Evolutionary conservation across 1,284 basidiomycete genomes (phyloP), one percentile per base, ranked within the genome.

Genomic region (Moesziomyces aphidis): DNA sequence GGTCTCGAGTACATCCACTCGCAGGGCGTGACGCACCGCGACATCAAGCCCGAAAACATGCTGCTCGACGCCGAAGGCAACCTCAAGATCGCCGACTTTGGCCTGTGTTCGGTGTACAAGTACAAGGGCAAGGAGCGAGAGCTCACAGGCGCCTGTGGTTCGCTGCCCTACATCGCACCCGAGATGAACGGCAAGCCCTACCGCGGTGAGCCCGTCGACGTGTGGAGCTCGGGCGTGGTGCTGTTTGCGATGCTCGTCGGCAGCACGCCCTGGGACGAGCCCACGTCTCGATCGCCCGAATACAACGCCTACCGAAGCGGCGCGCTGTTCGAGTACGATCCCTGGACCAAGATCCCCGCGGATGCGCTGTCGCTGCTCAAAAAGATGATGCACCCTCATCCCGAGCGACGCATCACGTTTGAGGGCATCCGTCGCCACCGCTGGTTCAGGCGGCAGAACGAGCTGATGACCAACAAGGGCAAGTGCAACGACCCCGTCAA

Each of bases 241-340:
- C 87, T 99, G 0, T 98, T 94, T 83, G 94, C 96, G 0, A 86
- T 98, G 64, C 88, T 99, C 0, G 91, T 90, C 5, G 96, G 96
- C 54, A 98, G 97, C 83, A 98, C 96, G 0, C 97, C 96, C 1
- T 99, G 96, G 96, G 96, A 98, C 82, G 93, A 97, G 82, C 95
- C 96, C 4, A 94, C 94, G 0, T 82, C 85, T 1, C 87, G 88
- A 22, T 93, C 92, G 69, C 89, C 90, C 2, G 96, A 99, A 85
- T 99, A 90, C 83, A 83, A 86, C 26, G 89, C 90, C 8, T 99
- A 93, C 85, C 81, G 92, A 3, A 88, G 88, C 0, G 94, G 94
- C 2, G 87, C 91, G 56, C 89, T 96, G 55, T 73, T 83, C 55
- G 83, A 89, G 9, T 90, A 93, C 76, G 87, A 88, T 4, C 96